These are phyloP conservation scores for Hirsutella minnesotensis DNA, from an alignment of 2,329 filamentous ascomycete genomes.

Conservation along the genomic window DNA sequence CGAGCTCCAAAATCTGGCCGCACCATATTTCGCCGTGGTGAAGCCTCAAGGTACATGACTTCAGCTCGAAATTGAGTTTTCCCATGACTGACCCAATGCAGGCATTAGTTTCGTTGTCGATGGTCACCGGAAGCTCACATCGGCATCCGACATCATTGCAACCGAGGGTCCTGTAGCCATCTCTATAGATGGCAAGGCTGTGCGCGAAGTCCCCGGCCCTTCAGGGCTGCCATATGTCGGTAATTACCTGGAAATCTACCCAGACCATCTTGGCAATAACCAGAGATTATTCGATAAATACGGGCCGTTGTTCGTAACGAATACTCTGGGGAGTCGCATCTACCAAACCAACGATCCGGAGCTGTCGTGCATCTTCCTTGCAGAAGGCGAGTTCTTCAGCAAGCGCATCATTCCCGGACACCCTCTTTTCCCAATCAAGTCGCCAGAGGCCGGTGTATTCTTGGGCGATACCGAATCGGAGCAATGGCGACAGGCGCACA, in stretches of 20 bases:
- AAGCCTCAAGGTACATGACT: slow-evolving; percentile 22
- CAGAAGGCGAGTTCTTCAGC: slow-evolving; percentile 39
- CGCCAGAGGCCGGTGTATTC: slow-evolving; percentile 27
- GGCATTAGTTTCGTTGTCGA: slow-evolving; percentile 24
- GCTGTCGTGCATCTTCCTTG: slow-evolving; percentile 31
- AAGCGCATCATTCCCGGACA: slow-evolving; percentile 39
- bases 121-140: slow-evolving; percentile 15
- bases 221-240: slow-evolving; percentile 35
- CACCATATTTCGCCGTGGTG: slow-evolving; percentile 30
- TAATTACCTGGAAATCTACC: slow-evolving; percentile 42
- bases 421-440: slow-evolving; percentile 31
- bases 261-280: slow-evolving; percentile 46
- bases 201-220: slow-evolving; percentile 39
- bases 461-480: slow-evolving; percentile 37
- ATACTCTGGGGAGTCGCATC: slow-evolving; percentile 34
- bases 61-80: background rate
- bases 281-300: slow-evolving; percentile 40
- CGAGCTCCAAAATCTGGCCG: slow-evolving; percentile 25
- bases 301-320: slow-evolving; percentile 39
- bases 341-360: slow-evolving; percentile 40
- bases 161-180: slow-evolving; percentile 24
- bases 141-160: slow-evolving; percentile 22
- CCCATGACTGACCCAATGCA: slow-evolving; percentile 5
- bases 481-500: slow-evolving; percentile 41
- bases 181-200: slow-evolving; percentile 34